Base-by-base conservation (phyloP, 768 basidiomycete genomes). In the Trametes coccinea region DNA sequence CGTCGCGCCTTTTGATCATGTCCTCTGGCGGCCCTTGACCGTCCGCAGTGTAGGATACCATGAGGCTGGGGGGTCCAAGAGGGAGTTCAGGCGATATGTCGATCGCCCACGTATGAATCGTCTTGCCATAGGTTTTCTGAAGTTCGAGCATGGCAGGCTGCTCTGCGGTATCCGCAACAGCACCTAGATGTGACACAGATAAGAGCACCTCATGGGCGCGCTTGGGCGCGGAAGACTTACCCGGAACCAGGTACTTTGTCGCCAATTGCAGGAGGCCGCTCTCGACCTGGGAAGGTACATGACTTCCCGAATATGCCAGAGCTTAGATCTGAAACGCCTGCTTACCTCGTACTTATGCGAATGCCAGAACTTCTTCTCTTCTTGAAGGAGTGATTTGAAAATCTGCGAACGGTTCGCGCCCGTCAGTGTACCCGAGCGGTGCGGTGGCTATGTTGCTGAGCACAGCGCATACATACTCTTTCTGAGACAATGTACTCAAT, bases 311-410 rank as follows among this genome's bases (percentile, higher is more conserved):
- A n/a, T 39, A 5, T 2, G 51, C 14, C 7, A 11, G n/a, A 45
- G 11, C 13, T 30, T 16, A 13, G 5, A 29, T 41, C 22, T 11
- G 34, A 10, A 45, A 30, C 9, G 17, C 27, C 27, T 48, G 43
- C 60, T 45, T 0, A 76, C 78, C 67, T 80, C 80, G 56, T 78
- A 79, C 62, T 81, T 78, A 64, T 84, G 83, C 13, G 78, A 80
- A 66, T 84, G 83, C 83, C 82, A 83, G 57, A 77, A 81, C 65
- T 71, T 77, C 66, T 80, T 78, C 72, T 82, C 81, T 29, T 80
- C 79, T 31, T 72, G 66, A 3, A 78, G 74, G 1, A 85, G 75
- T 1, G 67, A 64, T 46, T 69, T 61, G 68, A 82, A 84, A 14
- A 73, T 59, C 74, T 75, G 39, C 7, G 22, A 22, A 2, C 14